phyloP scores from a whole-genome alignment of 2,329 filamentous ascomycete genomes.

The Apiospora saccharicola region DNA sequence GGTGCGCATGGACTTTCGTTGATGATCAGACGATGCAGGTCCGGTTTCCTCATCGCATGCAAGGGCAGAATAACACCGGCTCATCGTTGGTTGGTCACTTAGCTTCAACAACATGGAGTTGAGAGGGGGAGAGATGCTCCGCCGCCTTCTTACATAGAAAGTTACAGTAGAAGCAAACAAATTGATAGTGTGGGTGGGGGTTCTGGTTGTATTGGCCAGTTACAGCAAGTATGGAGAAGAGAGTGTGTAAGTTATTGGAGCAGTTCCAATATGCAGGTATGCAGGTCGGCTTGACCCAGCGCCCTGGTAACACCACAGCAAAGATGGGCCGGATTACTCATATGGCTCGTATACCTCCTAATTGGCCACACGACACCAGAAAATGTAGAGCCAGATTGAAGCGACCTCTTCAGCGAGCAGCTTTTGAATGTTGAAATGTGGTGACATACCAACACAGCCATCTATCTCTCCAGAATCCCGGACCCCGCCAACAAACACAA shows the following conservation, averaged over 20 bases:
- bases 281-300: constrained; percentile 1
- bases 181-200: neutral
- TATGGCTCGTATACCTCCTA: neutral
- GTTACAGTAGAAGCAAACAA: neutral
- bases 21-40: constrained; percentile 21
- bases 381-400: neutral
- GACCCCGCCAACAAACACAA: neutral
- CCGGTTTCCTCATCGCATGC: constrained; percentile 4
- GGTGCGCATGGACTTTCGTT: neutral
- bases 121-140: neutral
- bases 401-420: neutral
- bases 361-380: neutral
- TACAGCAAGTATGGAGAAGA: constrained; percentile 2
- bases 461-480: neutral
- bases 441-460: neutral
- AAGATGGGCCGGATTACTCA: neutral
- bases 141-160: neutral
- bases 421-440: neutral
- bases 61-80: neutral
- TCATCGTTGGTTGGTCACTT: neutral
- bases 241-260: constrained; percentile 10
- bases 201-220: neutral
- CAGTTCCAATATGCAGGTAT: neutral
- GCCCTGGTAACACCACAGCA: neutral
- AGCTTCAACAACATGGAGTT: neutral